Base-by-base conservation (phyloP, 2,329 filamentous ascomycete species). In the Pyrenochaeta sp. region DNA sequence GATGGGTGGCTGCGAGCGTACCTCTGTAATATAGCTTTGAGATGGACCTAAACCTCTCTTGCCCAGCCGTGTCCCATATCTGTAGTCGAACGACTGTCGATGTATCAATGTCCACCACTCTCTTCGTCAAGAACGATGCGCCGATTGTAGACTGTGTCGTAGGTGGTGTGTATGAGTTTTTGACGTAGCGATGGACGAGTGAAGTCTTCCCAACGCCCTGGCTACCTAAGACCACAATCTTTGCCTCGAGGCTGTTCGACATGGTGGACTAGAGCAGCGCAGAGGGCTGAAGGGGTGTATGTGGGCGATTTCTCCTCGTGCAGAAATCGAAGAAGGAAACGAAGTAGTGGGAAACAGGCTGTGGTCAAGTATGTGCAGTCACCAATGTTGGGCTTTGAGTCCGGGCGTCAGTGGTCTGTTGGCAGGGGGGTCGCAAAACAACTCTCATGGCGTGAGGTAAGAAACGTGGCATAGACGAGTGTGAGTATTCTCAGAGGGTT, bases 21-120 rank as follows among this genome's bases (percentile, higher is more conserved):
- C 75, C 75, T 71, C 94, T 90, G 79, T 99, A 99, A 82, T 98
- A 98, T 48, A 99, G 86, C 51, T 93, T 89, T 9, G 92, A 96
- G 69, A 99, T 98, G 58, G 90, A 93, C 66, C 94, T 87, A 76
- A 98, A 99, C 51, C 94, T 87, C 80, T 99, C 94, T 73, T 99
- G 94, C 56, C 94, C 94, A 51, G 94, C 92, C 30, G 93, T 97
- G 73, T 97, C 93, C 93, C 93, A 97, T 64, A 97, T 96, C 72
- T 97, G 93, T 32, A 97, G 82, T n/a, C 93, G 87, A 31, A 97
- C 92, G 20, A 90, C 83, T 1, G 92, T 95, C 67, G 94, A 91
- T 18, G 89, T 91, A 73, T 97, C 91, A 57, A 86, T 87, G 77
- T 97, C 93, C 45, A 80, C 73, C 14, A 90, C 83, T 36, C 91